These are phyloP conservation scores for Penstemon davidsonii DNA, from an alignment of 257 asterid species.

Conservation along the genomic window DNA sequence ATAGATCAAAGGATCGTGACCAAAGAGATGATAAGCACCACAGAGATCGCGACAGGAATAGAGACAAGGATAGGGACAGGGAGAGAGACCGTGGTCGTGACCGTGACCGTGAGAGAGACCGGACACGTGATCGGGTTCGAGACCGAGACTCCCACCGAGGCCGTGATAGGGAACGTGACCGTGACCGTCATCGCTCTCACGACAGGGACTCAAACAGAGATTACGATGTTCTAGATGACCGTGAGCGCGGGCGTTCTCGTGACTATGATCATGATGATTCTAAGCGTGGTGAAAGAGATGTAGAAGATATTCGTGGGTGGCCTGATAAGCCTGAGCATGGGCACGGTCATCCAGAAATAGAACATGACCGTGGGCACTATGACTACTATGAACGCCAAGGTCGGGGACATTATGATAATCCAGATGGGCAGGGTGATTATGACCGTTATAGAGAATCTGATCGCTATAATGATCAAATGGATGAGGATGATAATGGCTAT, in stretches of 20 bases:
- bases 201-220: constrained; percentile 55
- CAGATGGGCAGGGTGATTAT: constrained; percentile 50
- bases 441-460: constrained; percentile 60
- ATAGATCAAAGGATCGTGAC: constrained; percentile 78
- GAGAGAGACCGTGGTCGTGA: constrained; percentile 63
- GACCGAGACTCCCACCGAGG: constrained; percentile 51
- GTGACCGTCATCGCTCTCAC: constrained; percentile 49
- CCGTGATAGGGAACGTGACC: constrained; percentile 47
- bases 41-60: constrained; percentile 78
- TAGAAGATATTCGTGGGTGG: constrained; percentile 55
- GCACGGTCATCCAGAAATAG: constrained; percentile 46
- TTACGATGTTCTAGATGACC: constrained; percentile 44
- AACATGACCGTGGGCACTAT: constrained; percentile 47
- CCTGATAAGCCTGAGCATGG: constrained; percentile 51
- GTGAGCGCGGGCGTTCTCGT: constrained; percentile 56
- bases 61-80: constrained; percentile 64
- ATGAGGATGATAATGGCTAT: constrained; percentile 66
- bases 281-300: constrained; percentile 47
- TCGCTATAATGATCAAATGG: constrained; percentile 67
- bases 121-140: constrained; percentile 58
- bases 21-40: constrained; percentile 84
- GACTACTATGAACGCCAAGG: constrained; percentile 63
- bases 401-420: constrained; percentile 44
- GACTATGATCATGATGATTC: constrained; percentile 46
- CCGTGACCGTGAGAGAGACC: constrained; percentile 52